Percentiles rank a stretch among this genome's conserved stretches.
phyloP scores from a whole-genome alignment of 306 rosid genomes.

The Begonia loranthoides region DNA sequence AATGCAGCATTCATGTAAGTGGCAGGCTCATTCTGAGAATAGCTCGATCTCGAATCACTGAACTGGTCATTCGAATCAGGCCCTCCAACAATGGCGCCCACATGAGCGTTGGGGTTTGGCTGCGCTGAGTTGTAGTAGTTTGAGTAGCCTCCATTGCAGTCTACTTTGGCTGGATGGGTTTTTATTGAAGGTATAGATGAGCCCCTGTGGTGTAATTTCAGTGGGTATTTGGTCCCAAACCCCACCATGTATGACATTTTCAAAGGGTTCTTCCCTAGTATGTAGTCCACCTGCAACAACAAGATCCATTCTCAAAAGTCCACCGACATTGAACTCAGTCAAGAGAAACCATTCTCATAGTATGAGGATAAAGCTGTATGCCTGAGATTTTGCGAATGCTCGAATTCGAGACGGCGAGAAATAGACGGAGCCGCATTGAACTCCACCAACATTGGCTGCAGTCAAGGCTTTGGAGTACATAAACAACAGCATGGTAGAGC shows the following conservation, averaged over 20 bases:
- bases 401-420: conserved; percentile 43
- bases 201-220: conserved; percentile 67
- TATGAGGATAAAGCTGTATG: not conserved
- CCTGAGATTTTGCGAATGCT: conserved; percentile 69
- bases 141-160: conserved; percentile 47
- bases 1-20: conserved; percentile 78
- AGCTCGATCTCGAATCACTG: conserved; percentile 52
- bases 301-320: too few relatives aligned
- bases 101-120: conserved; percentile 63
- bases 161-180: conserved; percentile 34
- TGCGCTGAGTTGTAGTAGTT: conserved; percentile 24
- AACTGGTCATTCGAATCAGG: conserved; percentile 53
- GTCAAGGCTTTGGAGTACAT: conserved; percentile 40
- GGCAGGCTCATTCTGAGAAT: conserved; percentile 61
- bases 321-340: too few relatives aligned
- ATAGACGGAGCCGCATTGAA: conserved; percentile 48
- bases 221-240: conserved; percentile 54
- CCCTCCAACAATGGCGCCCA: conserved; percentile 82
- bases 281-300: conserved; percentile 54
- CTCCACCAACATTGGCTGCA: conserved; percentile 25
- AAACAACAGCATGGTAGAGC: conserved; percentile 53
- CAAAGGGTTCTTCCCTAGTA: conserved; percentile 66
- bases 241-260: conserved; percentile 75
- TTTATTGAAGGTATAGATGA: conserved; percentile 64
- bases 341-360: too few relatives aligned